Percentiles rank a stretch among this genome's conserved stretches.
These are phyloP conservation scores for Flagelloscypha sp. DNA, from an alignment of 768 basidiomycete genomes.

Conservation along the genomic window DNA sequence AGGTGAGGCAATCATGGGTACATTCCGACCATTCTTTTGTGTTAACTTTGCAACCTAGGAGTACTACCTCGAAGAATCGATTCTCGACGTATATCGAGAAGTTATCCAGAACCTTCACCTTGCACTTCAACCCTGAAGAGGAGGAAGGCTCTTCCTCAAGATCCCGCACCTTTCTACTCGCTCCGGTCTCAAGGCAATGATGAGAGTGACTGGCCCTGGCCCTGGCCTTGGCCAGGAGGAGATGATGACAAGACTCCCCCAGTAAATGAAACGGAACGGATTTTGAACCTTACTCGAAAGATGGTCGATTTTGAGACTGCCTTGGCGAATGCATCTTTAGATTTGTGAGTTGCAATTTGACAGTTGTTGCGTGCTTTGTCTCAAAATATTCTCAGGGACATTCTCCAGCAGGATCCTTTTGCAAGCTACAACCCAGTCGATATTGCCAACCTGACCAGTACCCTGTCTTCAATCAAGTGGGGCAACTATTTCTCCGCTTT, in stretches of 20 bases:
- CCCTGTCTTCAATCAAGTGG: constrained; percentile 74
- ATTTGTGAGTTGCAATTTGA: constrained; percentile 43
- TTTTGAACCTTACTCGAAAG: constrained; percentile 55
- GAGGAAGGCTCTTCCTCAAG: constrained; percentile 26
- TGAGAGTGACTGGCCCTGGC: constrained; percentile 66
- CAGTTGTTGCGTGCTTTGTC: not conserved
- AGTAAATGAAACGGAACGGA: constrained; percentile 43
- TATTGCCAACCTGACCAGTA: constrained; percentile 57
- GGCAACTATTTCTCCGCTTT: constrained; percentile 82
- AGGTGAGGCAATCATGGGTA: constrained; percentile 35
- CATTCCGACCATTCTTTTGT: constrained; percentile 1
- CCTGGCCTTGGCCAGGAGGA: constrained; percentile 75
- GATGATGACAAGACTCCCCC: constrained; percentile 41
- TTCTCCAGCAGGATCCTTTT: constrained; percentile 71
- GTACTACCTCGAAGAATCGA: constrained; percentile 75
- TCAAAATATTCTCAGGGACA: constrained; percentile 35
- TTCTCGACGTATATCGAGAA: constrained; percentile 60
- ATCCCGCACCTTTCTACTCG: constrained; percentile 11
- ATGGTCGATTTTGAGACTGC: constrained; percentile 74
- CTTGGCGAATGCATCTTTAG: constrained; percentile 72
- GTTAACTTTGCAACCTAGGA: constrained; percentile 38
- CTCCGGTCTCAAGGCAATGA: constrained; percentile 25
- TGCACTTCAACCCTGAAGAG: constrained; percentile 46
- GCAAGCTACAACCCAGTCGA: constrained; percentile 82
- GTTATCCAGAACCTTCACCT: constrained; percentile 63